Base-by-base conservation (phyloP, 164 flowering plant species). In the Vitis rupestris region DNA sequence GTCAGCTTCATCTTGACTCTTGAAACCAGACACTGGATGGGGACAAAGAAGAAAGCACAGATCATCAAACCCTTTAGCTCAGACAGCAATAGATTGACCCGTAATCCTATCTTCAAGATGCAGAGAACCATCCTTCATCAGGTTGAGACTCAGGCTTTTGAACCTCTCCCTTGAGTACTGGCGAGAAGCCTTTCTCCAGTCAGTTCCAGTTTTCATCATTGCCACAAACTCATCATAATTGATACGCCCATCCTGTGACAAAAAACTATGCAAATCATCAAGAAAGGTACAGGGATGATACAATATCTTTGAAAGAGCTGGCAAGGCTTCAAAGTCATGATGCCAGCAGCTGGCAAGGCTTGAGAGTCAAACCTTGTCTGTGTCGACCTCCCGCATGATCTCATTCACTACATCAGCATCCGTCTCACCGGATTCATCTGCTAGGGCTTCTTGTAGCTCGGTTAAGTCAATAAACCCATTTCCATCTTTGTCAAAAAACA, bases 181-280 rank as follows among this genome's bases (percentile, higher is more conserved):
- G 15, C 98, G 82, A 60, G 99, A 95, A 37, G 98, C 97, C 82
- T 93, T 95, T 80, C 99, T 90, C 99, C 99, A 95, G 62, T 95
- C 99, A 1, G 99, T 95, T 76, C 99, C 98, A 23, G 98, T 78
- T 77, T 95, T 95, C 99, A 95, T 95, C 99, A 95, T 95, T 2
- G 94, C 83, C 15, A 90, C 92, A 81, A 95, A 95, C 66, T 95
- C 99, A 16, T 93, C 97, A 11, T 90, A 93, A 79, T 94, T 93
- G 14, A 95, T 90, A 7, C 83, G 82, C 0, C 98, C 98, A 77
- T 95, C 99, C 98, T 92, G 82, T 65, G 58, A 78, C 19, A 70
- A 14, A 50, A 31, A 8, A 4, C 11, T 63, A 10, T 30, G 59
- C 11, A 31, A 27, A 31, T 62, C 44, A 37, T 37, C 44, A 51